Percentiles rank a stretch among this genome's conserved stretches.
Conservation (phyloP, 2,329 filamentous ascomycete genomes). For the Hypoxylon sp. region DNA sequence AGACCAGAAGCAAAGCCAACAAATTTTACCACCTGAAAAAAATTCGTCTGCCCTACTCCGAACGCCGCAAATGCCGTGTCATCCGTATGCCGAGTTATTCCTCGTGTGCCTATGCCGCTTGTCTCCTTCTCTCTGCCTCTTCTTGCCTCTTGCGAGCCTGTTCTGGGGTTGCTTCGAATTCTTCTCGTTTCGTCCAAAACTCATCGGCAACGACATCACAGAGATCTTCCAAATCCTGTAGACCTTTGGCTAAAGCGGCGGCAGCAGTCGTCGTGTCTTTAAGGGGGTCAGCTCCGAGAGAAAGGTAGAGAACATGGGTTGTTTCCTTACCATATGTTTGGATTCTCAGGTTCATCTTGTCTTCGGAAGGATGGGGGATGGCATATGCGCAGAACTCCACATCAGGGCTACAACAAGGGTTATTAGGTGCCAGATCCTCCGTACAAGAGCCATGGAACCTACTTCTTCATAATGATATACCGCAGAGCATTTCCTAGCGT, state of each 20-base stretch:
- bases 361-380: constrained; percentile 95
- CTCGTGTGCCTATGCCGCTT: constrained; percentile 7
- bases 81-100: constrained; percentile 13
- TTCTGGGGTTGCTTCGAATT: constrained; percentile 61
- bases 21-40: constrained; percentile 49
- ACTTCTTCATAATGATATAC: constrained; percentile 99
- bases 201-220: constrained; percentile 96
- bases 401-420: constrained; percentile 77
- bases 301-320: background rate
- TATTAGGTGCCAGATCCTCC: constrained; percentile 21
- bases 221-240: constrained; percentile 88
- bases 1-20: constrained; percentile 50
- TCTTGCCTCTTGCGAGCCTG: constrained; percentile 30
- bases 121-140: constrained; percentile 19
- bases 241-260: constrained; percentile 89
- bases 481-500: constrained; percentile 94
- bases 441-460: constrained; percentile 52
- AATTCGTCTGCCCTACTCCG: constrained; percentile 48
- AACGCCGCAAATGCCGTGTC: constrained; percentile 50
- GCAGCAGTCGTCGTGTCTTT: constrained; percentile 83
- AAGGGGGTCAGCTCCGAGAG: constrained; percentile 16
- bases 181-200: constrained; percentile 77
- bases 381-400: constrained; percentile 99
- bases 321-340: constrained; percentile 87
- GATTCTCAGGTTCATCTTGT: constrained; percentile 96